Evolutionary conservation across 2,329 filamentous ascomycete genomes (phyloP), one percentile per base, ranked within the genome.

Genomic region (Colletotrichum salicis): DNA sequence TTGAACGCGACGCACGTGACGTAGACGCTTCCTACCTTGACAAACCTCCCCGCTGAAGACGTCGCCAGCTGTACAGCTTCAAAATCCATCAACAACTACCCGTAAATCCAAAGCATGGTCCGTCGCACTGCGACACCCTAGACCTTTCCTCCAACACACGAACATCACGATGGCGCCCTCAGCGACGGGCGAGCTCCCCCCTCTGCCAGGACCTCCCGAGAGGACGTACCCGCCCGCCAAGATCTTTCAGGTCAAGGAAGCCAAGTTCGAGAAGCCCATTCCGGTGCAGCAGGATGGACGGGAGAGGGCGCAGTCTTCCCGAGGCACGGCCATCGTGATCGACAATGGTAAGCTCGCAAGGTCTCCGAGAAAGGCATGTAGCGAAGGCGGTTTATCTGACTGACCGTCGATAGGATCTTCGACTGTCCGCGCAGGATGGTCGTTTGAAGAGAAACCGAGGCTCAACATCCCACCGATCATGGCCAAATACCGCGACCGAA

Each of bases 401-500:
- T 67, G 31, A 48, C 60, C 29, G 57, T 24, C 29, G 5, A 22
- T 76, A 97, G 95, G 96, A 76, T 96, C 96, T 29, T 97, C 93
- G 64, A 87, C 92, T 37, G 90, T 98, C 71, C 94, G 97, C 82
- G 96, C 96, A 64, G 96, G 96, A 75, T 99, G 96, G 95, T 97
- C 95, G 8, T 97, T 97, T 79, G 96, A 98, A 78, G 86, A 90
- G 73, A 85, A 86, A n/a, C 96, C 96, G 1, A 90, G 94, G 74
- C 86, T 98, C 67, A 88, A 89, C 73, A 88, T 97, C 48, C 94
- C 95, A 1, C 96, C 96, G 13, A 93, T 98, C 75, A 97, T 97
- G 91, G 93, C 96, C 74, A 94, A 96, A 78, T 99, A 97, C 82
- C 92, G 95, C 79, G 96, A 99, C 81, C 93, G 96, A 77, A 99